Evolutionary conservation across 805 yeast genomes (phyloP).

Genomic region (Metschnikowia matae): DNA sequence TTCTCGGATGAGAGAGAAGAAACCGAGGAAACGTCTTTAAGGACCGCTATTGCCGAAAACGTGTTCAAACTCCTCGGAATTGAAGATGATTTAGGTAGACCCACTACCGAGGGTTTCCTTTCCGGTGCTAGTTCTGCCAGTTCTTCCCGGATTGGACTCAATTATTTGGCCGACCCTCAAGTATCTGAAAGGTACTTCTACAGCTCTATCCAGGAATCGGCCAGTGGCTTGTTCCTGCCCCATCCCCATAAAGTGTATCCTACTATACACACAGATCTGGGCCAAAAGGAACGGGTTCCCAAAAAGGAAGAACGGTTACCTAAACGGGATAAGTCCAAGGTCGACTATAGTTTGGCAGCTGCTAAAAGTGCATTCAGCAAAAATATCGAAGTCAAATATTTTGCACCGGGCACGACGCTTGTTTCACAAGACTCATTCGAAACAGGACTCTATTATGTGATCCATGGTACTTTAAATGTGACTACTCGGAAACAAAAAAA

Average conservation of each 20-base stretch:
- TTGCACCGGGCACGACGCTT: conserved; percentile 50
- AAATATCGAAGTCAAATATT: conserved; percentile 51
- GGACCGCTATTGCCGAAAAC: conserved; percentile 65
- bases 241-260: conserved; percentile 25
- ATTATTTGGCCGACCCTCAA: conserved; percentile 18
- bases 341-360: conserved; percentile 39
- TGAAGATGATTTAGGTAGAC: conserved; percentile 25
- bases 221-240: background rate
- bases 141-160: conserved; percentile 30
- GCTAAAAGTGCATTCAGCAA: conserved; percentile 59
- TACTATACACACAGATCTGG: conserved; percentile 23
- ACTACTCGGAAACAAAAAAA: conserved; percentile 7
- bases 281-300: background rate
- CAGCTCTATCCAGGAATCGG: conserved; percentile 18
- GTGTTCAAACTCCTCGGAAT: conserved; percentile 69
- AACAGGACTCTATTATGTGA: conserved; percentile 74
- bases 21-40: conserved; percentile 61
- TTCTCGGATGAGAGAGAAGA: conserved; percentile 61
- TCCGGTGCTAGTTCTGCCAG: conserved; percentile 16
- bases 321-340: background rate
- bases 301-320: background rate
- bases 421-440: conserved; percentile 62
- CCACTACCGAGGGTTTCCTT: background rate
- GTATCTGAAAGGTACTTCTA: conserved; percentile 15
- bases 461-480: conserved; percentile 75